Percentiles rank a stretch among this genome's conserved stretches.
Conservation (phyloP, 352 stramenopile species). For the Phytopythium kandeliae region DNA sequence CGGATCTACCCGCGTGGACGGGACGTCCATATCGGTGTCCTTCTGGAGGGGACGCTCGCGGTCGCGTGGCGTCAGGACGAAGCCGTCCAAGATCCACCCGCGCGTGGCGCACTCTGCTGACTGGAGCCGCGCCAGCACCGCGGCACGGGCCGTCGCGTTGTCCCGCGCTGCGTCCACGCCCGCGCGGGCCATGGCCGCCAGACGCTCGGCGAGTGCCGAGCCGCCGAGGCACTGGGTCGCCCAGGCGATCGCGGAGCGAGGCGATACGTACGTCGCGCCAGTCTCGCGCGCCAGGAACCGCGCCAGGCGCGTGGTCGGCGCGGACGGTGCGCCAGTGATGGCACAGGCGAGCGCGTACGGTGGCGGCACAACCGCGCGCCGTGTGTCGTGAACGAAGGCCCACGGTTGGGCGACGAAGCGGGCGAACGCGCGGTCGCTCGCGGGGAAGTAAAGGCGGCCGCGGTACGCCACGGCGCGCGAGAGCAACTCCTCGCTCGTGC, state of each 20-base stretch:
- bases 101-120: slow-evolving; percentile 48
- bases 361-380: slow-evolving; percentile 6
- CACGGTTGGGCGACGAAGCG: not conserved
- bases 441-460: slow-evolving; percentile 58
- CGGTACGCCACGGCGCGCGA: slow-evolving; percentile 28
- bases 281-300: slow-evolving; percentile 17
- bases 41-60: slow-evolving; percentile 3
- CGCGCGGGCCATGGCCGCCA: slow-evolving; percentile 7
- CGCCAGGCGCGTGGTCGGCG: slow-evolving; percentile 31
- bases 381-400: not conserved
- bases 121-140: slow-evolving; percentile 35
- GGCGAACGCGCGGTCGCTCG: not conserved
- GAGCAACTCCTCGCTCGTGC: slow-evolving; percentile 2
- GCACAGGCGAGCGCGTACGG: slow-evolving; percentile 26
- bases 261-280: slow-evolving; percentile 46
- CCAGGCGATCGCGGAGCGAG: slow-evolving; percentile 41
- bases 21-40: not conserved
- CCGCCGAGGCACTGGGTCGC: slow-evolving; percentile 45
- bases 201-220: slow-evolving; percentile 18
- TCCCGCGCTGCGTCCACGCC: slow-evolving; percentile 15
- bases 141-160: slow-evolving; percentile 20
- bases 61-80: slow-evolving; percentile 23
- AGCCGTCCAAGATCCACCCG: slow-evolving; percentile 66
- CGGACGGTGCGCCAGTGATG: slow-evolving; percentile 27
- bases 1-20: slow-evolving; percentile 23